A percentile compares a stretch with the other conserved stretches of the same genome.
Evolutionary conservation across 2,329 filamentous ascomycete species (phyloP).

Genomic region (Pseudogymnoascus sp.): DNA sequence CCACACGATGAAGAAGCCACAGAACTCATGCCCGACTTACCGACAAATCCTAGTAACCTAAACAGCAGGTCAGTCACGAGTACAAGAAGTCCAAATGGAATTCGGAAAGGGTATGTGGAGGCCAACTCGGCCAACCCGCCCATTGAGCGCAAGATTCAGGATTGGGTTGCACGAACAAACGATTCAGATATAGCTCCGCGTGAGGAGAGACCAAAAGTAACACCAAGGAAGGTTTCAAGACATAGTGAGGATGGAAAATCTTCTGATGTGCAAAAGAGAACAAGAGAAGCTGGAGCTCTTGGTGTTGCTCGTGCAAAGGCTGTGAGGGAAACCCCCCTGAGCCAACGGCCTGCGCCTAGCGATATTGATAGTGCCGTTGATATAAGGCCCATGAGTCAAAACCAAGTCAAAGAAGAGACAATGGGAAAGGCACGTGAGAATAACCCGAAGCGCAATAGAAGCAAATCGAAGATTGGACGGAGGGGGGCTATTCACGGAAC

Average conservation of each 20-base stretch:
- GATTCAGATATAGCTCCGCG: not conserved
- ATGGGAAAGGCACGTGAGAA: slow-evolving; percentile 24
- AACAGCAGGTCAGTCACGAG: not conserved
- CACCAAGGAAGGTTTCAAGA: not conserved
- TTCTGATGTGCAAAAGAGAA: not conserved
- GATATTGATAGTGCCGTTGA: not conserved
- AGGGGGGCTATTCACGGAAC: slow-evolving; percentile 24
- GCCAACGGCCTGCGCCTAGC: not conserved
- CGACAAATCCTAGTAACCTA: not conserved
- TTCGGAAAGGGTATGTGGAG: slow-evolving; percentile 45
- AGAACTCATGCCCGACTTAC: not conserved
- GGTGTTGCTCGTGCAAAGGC: not conserved
- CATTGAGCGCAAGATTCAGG: slow-evolving; percentile 51
- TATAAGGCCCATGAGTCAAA: slow-evolving; percentile 15
- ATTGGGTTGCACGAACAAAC: slow-evolving; percentile 41
- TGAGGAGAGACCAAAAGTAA: not conserved
- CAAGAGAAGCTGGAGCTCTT: not conserved
- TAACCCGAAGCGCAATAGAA: slow-evolving; percentile 14
- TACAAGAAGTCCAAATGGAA: not conserved
- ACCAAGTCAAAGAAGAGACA: slow-evolving; percentile 20
- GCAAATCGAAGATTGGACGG: slow-evolving; percentile 1
- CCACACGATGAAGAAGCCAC: not conserved
- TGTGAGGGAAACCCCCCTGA: slow-evolving; percentile 26
- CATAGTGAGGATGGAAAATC: not conserved
- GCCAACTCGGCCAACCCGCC: slow-evolving; percentile 46